Evolutionary conservation across 2,329 filamentous ascomycete species (phyloP), one percentile per base, ranked within the genome.

Genomic region (Cadophora malorum): DNA sequence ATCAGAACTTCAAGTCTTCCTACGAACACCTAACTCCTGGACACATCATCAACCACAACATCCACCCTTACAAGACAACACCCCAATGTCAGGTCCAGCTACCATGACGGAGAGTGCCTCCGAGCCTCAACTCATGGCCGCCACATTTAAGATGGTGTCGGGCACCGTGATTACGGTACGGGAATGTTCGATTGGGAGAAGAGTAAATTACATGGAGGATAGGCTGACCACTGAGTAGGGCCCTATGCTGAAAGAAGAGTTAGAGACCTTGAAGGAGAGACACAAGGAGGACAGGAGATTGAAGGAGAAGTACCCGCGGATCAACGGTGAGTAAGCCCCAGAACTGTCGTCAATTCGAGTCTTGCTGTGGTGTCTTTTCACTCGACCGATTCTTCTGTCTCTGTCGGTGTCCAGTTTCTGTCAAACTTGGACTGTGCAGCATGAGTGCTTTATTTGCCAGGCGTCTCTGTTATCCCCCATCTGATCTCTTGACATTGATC

Each of bases 241-340:
- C 21, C 3, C n/a, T 4, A 12, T 19, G 10, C 8, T 41, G 12
- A 4, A 59, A 12, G 25, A 41, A 35, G 33, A 59, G 33, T 23
- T 45, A 33, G 56, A 59, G 56, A 19, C 23, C 2, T 19, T 59
- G 33, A 59, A 59, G 35, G 56, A 59, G n/a, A 59, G 33, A 45
- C 45, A 41, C 5, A 59, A 28, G 21, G 56, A 59, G 10, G 56
- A 59, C 14, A 59, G 28, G 21, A 59, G 56, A 59, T 21, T 59
- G 8, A 59, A 41, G 33, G 56, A 59, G 21, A 59, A 59, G n/a
- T 59, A 45, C 33, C 35, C 56, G 4, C 21, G 3, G 4, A 59
- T 59, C 33, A 59, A 38, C 45, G 35, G 56, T 45, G 45, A 10
- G 56, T 45, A 9, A 14, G 9, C 21, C 5, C 28, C 16, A n/a